Conservation (phyloP, 2,329 filamentous ascomycete species). For the Aspergillus sp. region DNA sequence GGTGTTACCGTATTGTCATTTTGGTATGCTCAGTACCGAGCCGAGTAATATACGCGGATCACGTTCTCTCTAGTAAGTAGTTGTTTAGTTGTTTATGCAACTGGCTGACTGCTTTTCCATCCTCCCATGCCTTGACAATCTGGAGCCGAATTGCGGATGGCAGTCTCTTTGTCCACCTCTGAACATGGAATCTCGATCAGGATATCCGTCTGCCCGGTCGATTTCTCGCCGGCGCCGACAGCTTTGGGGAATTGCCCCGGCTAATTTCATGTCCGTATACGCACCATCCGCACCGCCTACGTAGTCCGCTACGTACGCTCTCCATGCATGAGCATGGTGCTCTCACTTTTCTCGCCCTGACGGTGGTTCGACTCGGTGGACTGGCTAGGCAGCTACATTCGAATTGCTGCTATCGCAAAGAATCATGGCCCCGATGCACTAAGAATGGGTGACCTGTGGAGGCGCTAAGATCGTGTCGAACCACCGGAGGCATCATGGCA, state of each 20-base stretch:
- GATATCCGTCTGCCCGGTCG: too few relatives aligned
- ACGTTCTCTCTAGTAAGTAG: too few relatives aligned
- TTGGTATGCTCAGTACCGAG: too few relatives aligned
- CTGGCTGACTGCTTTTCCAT: too few relatives aligned
- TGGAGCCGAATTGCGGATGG: too few relatives aligned
- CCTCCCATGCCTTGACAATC: too few relatives aligned
- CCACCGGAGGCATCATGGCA: not conserved
- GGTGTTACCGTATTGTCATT: not conserved
- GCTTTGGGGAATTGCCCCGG: not conserved
- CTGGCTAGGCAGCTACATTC: not conserved
- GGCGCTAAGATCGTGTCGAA: slow-evolving; percentile 6
- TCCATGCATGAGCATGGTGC: not conserved
- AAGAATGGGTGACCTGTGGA: not conserved
- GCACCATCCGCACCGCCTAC: not conserved
- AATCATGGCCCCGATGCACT: not conserved
- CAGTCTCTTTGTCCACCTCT: too few relatives aligned
- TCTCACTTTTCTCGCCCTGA: not conserved
- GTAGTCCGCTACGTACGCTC: not conserved
- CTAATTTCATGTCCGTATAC: not conserved
- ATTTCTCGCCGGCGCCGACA: not conserved
- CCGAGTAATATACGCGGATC: too few relatives aligned
- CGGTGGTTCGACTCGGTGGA: not conserved
- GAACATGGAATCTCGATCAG: too few relatives aligned
- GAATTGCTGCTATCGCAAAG: not conserved
- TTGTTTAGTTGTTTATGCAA: too few relatives aligned